phyloP scores from a whole-genome alignment of 2,329 filamentous ascomycete genomes.

The Exophiala viscosa region DNA sequence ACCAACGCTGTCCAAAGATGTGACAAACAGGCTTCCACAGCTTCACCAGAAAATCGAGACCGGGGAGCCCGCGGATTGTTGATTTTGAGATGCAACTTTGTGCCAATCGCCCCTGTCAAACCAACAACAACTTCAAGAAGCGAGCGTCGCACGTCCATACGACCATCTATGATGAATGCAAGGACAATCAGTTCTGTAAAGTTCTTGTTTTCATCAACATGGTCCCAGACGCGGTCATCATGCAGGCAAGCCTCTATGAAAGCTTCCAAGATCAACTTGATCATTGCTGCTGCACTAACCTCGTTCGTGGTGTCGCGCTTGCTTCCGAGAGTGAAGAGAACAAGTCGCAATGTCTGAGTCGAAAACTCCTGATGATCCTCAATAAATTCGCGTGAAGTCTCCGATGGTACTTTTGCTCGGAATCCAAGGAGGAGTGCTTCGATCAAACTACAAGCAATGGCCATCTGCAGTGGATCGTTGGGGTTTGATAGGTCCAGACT shows the following conservation, averaged over 20 bases:
- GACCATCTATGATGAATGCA: conserved; percentile 35
- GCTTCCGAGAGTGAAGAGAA: conserved; percentile 19
- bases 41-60: conserved; percentile 25
- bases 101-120: conserved; percentile 21
- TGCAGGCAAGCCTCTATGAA: conserved; percentile 49
- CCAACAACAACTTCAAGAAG: conserved; percentile 25
- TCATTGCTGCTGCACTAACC: conserved; percentile 14
- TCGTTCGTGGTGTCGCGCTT: conserved; percentile 5
- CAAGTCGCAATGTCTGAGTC: conserved; percentile 15
- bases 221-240: conserved; percentile 45
- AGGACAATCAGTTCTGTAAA: conserved; percentile 18
- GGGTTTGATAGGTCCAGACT: conserved; percentile 52
- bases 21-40: conserved; percentile 33
- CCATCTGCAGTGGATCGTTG: conserved; percentile 45
- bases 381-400: conserved; percentile 31
- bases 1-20: conserved; percentile 46
- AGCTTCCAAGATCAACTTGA: conserved; percentile 38
- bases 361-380: conserved; percentile 30
- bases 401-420: conserved; percentile 43
- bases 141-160: conserved; percentile 22
- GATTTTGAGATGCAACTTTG: conserved; percentile 23
- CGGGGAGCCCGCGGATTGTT: conserved; percentile 22
- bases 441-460: conserved; percentile 54
- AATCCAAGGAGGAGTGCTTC: conserved; percentile 56
- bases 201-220: conserved; percentile 15